Evolutionary conservation across 495 filamentous ascomycete genomes (phyloP), one percentile per base, ranked within the genome.

Genomic region (Annulohypoxylon moriforme): DNA sequence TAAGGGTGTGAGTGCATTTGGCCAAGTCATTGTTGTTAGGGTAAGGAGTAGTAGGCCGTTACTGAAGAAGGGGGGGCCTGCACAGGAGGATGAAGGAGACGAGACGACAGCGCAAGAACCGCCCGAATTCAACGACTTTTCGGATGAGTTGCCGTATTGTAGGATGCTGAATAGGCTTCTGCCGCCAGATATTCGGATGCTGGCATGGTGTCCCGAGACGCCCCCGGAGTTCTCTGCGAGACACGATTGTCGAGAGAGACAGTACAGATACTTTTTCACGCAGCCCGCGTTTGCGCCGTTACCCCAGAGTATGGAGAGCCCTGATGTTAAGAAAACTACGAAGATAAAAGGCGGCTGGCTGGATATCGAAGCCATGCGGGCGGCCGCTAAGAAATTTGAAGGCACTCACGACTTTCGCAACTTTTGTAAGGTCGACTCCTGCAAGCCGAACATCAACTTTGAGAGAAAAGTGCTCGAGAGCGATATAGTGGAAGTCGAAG

Each of bases 201-300:
- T 98, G 27, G 96, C 96, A 42, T 99, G 96, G 96, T 97, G 94
- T 77, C 94, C 94, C 3, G 81, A 86, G 57, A 93, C 90, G 27
- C 93, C 94, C 0, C 79, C 81, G 14, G 86, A 87, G 60, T 99
- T 99, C 79, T 93, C 93, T 58, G 95, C 96, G 13, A 89, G 96
- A n/a, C 97, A 97, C 83, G 93, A 90, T 58, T 99, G 96, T 81
- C 86, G 90, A 52, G 93, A 97, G 78, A 87, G 96, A 50, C 89
- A 89, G 61, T 99, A 99, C 79, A 87, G 90, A 42, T 99, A 98
- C 81, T 98, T 97, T 86, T 99, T 99, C 84, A 98, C 95, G 8
- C 91, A 97, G 73, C 96, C 96, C 0, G 91, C 91, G 2, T 96
- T 93, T 72, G 74, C 88, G 25, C 93, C 94, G 0, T 60, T 78